phyloP scores from a whole-genome alignment of 2,329 filamentous ascomycete genomes.

The Talaromyces rugulosus region DNA sequence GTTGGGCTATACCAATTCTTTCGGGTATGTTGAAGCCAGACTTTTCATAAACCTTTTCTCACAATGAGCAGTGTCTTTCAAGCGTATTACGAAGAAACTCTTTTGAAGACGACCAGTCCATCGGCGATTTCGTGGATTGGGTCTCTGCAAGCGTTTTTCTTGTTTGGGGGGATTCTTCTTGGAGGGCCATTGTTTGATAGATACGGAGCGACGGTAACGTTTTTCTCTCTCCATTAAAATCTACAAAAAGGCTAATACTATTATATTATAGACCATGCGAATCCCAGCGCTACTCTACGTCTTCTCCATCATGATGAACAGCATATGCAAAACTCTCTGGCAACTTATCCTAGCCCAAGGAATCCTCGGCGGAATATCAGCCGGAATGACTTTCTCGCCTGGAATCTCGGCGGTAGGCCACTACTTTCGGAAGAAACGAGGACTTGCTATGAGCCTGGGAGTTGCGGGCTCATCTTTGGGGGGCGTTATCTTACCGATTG shows the following conservation, averaged over 20 bases:
- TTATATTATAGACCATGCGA: background rate
- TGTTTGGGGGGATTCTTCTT: constrained; percentile 38
- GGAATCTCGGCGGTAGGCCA: constrained; percentile 43
- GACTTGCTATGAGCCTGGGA: constrained; percentile 42
- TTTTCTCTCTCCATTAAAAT: background rate
- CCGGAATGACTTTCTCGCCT: constrained; percentile 41
- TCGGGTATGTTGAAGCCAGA: constrained; percentile 32
- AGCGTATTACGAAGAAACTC: constrained; percentile 39
- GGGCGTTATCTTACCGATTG: constrained; percentile 48
- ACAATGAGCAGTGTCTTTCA: constrained; percentile 32
- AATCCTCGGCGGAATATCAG: constrained; percentile 31
- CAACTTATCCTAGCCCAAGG: constrained; percentile 47
- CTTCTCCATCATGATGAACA: constrained; percentile 22
- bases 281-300: constrained; percentile 12
- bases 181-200: constrained; percentile 46
- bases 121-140: constrained; percentile 45
- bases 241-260: background rate
- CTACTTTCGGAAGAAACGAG: constrained; percentile 46
- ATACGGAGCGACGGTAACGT: constrained; percentile 35
- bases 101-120: constrained; percentile 23
- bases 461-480: constrained; percentile 47
- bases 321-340: constrained; percentile 45
- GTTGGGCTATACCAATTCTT: constrained; percentile 43
- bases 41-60: constrained; percentile 28
- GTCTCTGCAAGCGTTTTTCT: constrained; percentile 40